These are phyloP conservation scores for Pleoardoris graminearum DNA, from an alignment of 2,329 filamentous ascomycete genomes.

Conservation along the genomic window DNA sequence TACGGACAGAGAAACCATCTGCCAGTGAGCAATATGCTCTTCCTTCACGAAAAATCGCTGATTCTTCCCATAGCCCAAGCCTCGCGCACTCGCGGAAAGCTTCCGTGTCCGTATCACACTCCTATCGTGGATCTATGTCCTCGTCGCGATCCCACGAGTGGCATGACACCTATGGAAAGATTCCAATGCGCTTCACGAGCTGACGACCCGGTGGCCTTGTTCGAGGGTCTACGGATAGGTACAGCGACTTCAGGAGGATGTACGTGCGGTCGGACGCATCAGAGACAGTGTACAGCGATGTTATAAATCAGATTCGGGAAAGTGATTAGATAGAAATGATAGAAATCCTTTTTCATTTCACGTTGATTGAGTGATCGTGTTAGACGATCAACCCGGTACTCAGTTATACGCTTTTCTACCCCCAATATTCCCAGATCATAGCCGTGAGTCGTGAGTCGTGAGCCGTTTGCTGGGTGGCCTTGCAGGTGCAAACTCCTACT, in stretches of 20 bases:
- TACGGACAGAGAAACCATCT: not conserved
- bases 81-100: not conserved
- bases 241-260: slow-evolving; percentile 3
- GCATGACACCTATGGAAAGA: slow-evolving; percentile 1
- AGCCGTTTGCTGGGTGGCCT: too few species aligned
- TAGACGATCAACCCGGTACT: too few species aligned
- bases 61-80: not conserved
- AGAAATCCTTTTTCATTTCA: too few species aligned
- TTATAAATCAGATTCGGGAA: too few species aligned
- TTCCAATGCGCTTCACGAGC: not conserved
- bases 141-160: not conserved
- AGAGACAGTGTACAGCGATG: not conserved
- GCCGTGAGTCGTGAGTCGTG: too few species aligned
- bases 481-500: too few species aligned
- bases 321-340: too few species aligned
- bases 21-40: not conserved
- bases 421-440: too few species aligned
- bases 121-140: not conserved
- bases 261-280: not conserved
- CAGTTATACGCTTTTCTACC: too few species aligned
- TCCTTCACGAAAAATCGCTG: not conserved
- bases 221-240: not conserved
- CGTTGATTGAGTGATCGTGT: too few species aligned
- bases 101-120: not conserved
- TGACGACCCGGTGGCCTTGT: not conserved